Evolutionary conservation across 768 basidiomycete genomes (phyloP).

Genomic region (Naganishia friedmannii): DNA sequence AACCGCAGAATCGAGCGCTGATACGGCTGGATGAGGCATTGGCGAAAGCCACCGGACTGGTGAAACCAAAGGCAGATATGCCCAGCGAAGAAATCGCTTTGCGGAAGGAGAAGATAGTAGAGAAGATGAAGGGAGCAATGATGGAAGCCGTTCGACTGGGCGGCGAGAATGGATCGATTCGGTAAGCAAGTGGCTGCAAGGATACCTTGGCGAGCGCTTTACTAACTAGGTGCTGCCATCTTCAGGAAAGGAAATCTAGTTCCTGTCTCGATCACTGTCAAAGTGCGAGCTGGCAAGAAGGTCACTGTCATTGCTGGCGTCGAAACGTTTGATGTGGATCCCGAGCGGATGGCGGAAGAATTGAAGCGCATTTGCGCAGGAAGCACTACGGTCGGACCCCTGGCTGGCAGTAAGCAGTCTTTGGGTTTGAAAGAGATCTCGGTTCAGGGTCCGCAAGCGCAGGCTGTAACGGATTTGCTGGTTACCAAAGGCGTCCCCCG

Average conservation of each 20-base stretch:
- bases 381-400: slow-evolving; percentile 58
- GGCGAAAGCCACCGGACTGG: slow-evolving; percentile 48
- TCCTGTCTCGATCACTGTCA: slow-evolving; percentile 68
- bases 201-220: not conserved
- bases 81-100: slow-evolving; percentile 49
- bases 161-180: slow-evolving; percentile 47
- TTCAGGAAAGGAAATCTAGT: slow-evolving; percentile 59
- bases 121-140: slow-evolving; percentile 47
- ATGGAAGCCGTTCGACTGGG: slow-evolving; percentile 51
- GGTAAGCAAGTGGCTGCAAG: slow-evolving; percentile 36
- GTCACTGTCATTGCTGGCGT: slow-evolving; percentile 74
- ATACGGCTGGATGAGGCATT: slow-evolving; percentile 63
- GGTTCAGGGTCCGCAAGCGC: slow-evolving; percentile 79
- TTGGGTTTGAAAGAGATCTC: slow-evolving; percentile 62
- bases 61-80: slow-evolving; percentile 45
- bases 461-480: slow-evolving; percentile 66
- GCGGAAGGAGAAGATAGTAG: slow-evolving; percentile 46
- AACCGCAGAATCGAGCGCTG: slow-evolving; percentile 61
- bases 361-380: slow-evolving; percentile 73
- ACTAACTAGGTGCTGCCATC: not conserved
- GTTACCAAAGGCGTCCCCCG: slow-evolving; percentile 71
- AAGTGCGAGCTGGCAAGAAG: slow-evolving; percentile 74
- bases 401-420: slow-evolving; percentile 43
- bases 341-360: slow-evolving; percentile 74
- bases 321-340: slow-evolving; percentile 69